phyloP scores from a whole-genome alignment of 148 eudicot species.

The Polygonum aviculare region DNA sequence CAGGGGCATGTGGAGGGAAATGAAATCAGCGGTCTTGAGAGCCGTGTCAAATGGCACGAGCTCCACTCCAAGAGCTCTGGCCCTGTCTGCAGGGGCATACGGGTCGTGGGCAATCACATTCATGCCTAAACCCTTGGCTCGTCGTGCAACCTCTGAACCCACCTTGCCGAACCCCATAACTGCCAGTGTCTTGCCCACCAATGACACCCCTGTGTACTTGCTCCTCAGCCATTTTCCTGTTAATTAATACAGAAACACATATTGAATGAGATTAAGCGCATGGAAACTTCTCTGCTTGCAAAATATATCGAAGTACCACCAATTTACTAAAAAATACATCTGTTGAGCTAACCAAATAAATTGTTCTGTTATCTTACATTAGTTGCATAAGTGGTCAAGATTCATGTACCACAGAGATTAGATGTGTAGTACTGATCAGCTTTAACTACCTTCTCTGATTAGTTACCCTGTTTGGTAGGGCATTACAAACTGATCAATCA shows the following conservation, averaged over 20 bases:
- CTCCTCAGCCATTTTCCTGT: constrained; percentile 77
- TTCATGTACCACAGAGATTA: too few species aligned
- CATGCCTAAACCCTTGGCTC: constrained; percentile 95
- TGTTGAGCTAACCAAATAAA: too few species aligned
- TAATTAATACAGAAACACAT: neutral
- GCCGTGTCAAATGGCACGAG: constrained; percentile 76
- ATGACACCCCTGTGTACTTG: constrained; percentile 82
- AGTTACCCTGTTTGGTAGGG: neutral
- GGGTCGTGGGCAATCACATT: constrained; percentile 83
- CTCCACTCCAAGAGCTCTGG: constrained; percentile 82
- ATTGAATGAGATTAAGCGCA: neutral
- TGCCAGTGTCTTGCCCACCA: constrained; percentile 79
- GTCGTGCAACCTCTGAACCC: constrained; percentile 84
- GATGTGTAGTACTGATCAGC: neutral
- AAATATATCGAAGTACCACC: neutral
- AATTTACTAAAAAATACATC: too few species aligned
- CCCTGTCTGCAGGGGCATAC: constrained; percentile 87
- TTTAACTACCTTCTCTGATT: neutral
- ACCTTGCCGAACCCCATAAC: constrained; percentile 95
- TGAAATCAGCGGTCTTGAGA: constrained; percentile 59
- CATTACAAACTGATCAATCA: neutral
- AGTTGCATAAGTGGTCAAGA: too few species aligned
- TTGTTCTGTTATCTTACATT: too few species aligned
- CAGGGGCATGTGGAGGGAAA: constrained; percentile 95
- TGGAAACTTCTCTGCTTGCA: neutral